Conservation (phyloP, 371 early-diverging fungal species). For the Basidiobolus heterosporus region DNA sequence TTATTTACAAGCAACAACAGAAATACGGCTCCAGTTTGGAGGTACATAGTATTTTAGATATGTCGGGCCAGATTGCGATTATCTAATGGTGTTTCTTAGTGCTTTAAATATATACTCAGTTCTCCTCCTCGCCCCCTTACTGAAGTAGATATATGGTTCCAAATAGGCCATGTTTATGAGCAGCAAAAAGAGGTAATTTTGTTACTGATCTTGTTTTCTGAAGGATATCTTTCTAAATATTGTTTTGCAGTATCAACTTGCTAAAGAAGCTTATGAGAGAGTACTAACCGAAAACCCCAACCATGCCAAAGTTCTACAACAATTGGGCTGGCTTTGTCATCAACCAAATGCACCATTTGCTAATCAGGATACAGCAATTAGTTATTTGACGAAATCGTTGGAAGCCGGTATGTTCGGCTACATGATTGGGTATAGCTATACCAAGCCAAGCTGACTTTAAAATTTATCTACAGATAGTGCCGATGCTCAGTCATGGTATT, state of each 20-base stretch:
- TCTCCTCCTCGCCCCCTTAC: conserved; percentile 89
- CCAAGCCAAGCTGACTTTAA: neutral
- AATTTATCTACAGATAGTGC: conserved; percentile 31
- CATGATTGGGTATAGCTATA: neutral
- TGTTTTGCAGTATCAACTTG: conserved; percentile 35
- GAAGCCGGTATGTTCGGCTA: conserved; percentile 34
- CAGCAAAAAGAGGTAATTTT: conserved; percentile 67
- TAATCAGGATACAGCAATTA: conserved; percentile 70
- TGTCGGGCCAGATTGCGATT: neutral
- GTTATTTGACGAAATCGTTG: conserved; percentile 63
- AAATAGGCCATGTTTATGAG: conserved; percentile 93
- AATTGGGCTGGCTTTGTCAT: conserved; percentile 90
- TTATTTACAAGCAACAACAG: conserved; percentile 90
- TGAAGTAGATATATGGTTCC: conserved; percentile 91
- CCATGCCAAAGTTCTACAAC: conserved; percentile 89
- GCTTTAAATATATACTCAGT: conserved; percentile 79
- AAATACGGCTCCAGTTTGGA: conserved; percentile 73
- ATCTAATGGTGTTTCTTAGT: conserved; percentile 20
- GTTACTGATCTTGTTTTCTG: neutral
- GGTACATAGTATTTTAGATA: conserved; percentile 18
- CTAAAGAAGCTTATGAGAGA: conserved; percentile 85
- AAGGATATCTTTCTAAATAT: neutral
- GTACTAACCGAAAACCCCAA: conserved; percentile 77
- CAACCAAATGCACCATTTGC: conserved; percentile 61
- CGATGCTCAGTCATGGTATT: conserved; percentile 92